Base-by-base conservation (phyloP, 805 yeast genomes). In the Nakazawaea molendinolei region DNA sequence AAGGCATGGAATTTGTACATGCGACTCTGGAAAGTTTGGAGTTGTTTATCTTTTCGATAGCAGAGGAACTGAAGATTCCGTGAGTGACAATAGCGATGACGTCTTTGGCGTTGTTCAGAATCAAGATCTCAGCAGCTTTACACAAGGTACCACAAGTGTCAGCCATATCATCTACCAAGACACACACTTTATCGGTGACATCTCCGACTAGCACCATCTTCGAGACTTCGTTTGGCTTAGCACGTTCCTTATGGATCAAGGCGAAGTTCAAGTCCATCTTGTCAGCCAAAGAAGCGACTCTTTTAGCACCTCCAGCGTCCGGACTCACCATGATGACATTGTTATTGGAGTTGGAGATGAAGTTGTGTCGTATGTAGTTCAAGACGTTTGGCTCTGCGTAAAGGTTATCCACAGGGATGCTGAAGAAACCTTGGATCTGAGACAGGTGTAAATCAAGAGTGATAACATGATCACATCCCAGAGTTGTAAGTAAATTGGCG, bases 301-400 rank as follows among this genome's bases (percentile, higher is more conserved):
- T 74, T 60, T 90, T 90, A 37, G 97, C 97, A 41, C 98, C 98
- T 49, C 98, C 98, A 3, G 98, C 98, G 63, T 90, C 98, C 3
- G 98, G 98, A 4, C 96, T 86, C 9, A 90, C 94, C 38, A 90
- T 75, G 35, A 87, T 85, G 8, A 87, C 71, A 35, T 72, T 63
- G 8, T 14, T 12, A 16, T 22, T 23, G 20, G 20, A 8, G 7
- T 8, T 22, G 43, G 66, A 60, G 44, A 72, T 69, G 30, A 76
- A 65, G 45, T 76, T 71, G 42, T 77, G 84, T 44, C 73, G 76
- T 48, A 90, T 85, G 58, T 85, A 92, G 47, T 83, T 67, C 32
- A 90, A 71, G 15, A 85, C 94, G 38, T 81, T 76, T 32, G 98
- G 97, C 55, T 92, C 97, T 14, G 95, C 97, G 50, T 89, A 90